These are phyloP conservation scores for Cystofilobasidium ferigula DNA, from an alignment of 768 basidiomycete genomes.

Conservation along the genomic window DNA sequence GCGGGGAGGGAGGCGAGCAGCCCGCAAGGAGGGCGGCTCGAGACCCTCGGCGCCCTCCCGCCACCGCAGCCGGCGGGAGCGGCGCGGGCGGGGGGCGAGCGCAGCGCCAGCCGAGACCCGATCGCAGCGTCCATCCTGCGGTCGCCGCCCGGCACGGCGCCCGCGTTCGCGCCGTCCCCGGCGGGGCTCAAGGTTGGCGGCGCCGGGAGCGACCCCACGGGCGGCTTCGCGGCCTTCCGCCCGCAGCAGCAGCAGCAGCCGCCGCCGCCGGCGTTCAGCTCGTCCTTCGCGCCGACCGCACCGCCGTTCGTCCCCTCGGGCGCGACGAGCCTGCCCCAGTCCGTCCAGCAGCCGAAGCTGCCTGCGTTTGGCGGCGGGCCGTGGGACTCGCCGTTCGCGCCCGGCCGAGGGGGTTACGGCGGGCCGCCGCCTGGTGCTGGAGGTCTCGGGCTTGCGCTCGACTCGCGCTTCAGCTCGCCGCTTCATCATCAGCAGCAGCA, in stretches of 20 bases:
- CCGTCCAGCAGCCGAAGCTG: neutral
- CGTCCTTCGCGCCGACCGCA: neutral
- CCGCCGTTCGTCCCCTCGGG: neutral
- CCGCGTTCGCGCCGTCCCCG: neutral
- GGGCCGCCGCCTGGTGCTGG: neutral
- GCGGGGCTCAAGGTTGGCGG: neutral
- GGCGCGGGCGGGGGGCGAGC: neutral
- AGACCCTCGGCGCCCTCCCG: neutral
- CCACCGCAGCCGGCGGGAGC: too few relatives aligned
- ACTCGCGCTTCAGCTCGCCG: neutral
- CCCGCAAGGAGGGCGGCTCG: slow-evolving; percentile 6
- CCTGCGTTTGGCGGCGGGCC: neutral
- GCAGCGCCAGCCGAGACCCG: neutral
- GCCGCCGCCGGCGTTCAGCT: neutral
- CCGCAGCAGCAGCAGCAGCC: slow-evolving; percentile 6
- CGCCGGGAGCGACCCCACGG: neutral
- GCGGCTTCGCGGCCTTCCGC: slow-evolving; percentile 5
- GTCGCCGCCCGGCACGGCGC: neutral
- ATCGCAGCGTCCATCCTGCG: neutral
- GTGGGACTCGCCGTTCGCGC: neutral
- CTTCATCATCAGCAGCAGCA: slow-evolving; percentile 9
- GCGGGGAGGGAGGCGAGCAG: slow-evolving; percentile 3
- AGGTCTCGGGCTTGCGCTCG: neutral
- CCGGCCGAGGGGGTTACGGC: neutral
- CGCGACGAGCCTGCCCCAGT: neutral